Evolutionary conservation across 2,329 filamentous ascomycete species (phyloP).

Genomic region (Helminthosporium solani): DNA sequence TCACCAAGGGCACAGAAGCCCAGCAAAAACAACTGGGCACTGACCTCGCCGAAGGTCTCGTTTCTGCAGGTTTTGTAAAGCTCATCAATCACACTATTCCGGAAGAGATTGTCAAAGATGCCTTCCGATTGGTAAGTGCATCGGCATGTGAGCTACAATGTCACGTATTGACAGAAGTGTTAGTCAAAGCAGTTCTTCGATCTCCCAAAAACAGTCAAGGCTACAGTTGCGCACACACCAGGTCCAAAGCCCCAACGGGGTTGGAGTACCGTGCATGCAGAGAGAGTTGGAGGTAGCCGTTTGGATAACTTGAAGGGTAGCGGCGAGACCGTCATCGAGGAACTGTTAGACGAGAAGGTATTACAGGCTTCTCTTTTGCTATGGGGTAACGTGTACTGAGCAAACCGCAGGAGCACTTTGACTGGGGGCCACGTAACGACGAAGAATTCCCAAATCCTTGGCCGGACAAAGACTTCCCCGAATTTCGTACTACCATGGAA

Average conservation of each 20-base stretch:
- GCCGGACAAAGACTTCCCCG: conserved; percentile 9
- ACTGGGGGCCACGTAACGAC: conserved; percentile 2
- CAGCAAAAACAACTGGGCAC: too few relatives aligned
- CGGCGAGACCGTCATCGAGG: too few relatives aligned
- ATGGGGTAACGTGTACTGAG: background rate
- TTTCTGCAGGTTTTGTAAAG: conserved; percentile 14
- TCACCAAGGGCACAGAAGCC: too few relatives aligned
- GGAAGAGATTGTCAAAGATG: conserved; percentile 5
- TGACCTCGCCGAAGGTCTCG: too few relatives aligned
- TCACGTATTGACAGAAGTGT: background rate
- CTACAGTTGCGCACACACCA: conserved; percentile 1
- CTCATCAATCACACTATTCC: conserved; percentile 10
- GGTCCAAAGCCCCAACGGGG: conserved; percentile 13
- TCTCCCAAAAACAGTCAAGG: conserved; percentile 6
- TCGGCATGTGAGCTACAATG: too few relatives aligned
- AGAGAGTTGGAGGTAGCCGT: too few relatives aligned
- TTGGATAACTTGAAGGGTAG: too few relatives aligned
- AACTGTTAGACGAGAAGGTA: conserved; percentile 7
- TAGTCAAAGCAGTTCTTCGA: conserved; percentile 9
- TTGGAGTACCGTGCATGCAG: conserved; percentile 3
- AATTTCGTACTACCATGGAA: conserved; percentile 18
- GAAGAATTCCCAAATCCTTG: conserved; percentile 1
- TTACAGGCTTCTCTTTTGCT: background rate
- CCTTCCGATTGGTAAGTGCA: conserved; percentile 2
- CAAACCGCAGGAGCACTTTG: conserved; percentile 10